A percentile compares a stretch with the other conserved stretches of the same genome.
phyloP scores from a whole-genome alignment of 148 eudicot species.

The Cornus florida region DNA sequence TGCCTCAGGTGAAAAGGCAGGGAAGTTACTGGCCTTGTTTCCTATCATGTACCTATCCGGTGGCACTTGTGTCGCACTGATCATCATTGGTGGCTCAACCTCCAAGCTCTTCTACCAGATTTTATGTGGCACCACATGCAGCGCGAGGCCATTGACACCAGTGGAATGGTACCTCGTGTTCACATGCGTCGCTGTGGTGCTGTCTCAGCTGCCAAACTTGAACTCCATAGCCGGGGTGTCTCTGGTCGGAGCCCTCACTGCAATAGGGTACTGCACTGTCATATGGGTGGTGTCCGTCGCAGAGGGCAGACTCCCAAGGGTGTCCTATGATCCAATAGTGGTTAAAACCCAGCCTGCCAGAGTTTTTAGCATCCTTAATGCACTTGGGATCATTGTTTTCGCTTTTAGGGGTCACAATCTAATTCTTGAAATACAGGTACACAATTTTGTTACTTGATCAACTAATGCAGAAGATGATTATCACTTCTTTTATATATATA shows the following conservation, averaged over 20 bases:
- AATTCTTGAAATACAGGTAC: neutral
- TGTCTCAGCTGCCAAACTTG: constrained; percentile 1
- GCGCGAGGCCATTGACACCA: neutral
- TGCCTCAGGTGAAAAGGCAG: neutral
- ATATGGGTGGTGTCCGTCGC: neutral
- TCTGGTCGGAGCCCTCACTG: neutral
- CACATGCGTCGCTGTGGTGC: neutral
- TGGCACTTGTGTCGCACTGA: neutral
- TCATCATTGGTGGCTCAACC: constrained; percentile 1
- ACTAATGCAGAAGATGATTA: too few species aligned
- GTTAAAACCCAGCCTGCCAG: neutral
- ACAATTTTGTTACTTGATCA: too few species aligned
- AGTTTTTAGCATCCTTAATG: neutral
- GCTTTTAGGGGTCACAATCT: constrained; percentile 3
- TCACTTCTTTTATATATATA: too few species aligned
- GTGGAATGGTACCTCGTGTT: neutral
- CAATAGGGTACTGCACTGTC: neutral
- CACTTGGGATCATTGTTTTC: neutral
- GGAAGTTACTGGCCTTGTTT: neutral
- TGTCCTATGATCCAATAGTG: neutral
- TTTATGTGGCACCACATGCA: neutral
- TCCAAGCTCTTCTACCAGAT: neutral
- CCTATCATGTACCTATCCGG: neutral
- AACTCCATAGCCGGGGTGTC: neutral
- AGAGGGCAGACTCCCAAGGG: neutral